Evolutionary conservation across 1,284 basidiomycete genomes (phyloP).

Genomic region (Ceraceosorus guamensis): DNA sequence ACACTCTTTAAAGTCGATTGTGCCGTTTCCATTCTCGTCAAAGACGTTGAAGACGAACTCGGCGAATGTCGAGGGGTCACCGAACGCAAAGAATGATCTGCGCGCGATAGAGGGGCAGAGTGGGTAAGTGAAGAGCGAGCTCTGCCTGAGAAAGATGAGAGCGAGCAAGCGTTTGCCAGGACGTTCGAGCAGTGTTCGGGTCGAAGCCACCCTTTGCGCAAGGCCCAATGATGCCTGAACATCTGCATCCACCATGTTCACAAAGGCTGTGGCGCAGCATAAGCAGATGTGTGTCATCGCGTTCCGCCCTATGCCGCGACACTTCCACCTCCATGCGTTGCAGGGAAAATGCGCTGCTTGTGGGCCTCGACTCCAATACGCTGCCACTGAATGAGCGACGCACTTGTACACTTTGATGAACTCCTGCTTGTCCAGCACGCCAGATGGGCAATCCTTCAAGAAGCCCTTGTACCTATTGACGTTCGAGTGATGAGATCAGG

Average conservation of each 20-base stretch:
- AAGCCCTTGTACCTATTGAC: constrained; percentile 94
- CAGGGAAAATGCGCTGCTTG: no score
- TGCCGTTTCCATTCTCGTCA: constrained; percentile 48
- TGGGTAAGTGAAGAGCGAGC: background rate
- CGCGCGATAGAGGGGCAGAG: background rate
- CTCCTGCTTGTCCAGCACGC: constrained; percentile 89
- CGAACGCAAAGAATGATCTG: constrained; percentile 88
- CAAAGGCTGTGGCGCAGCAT: background rate
- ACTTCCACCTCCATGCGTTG: no score
- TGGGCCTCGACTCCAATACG: no score
- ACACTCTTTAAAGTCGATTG: constrained; percentile 60
- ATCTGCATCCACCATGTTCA: no score
- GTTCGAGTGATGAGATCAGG: constrained; percentile 5
- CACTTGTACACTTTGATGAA: constrained; percentile 96
- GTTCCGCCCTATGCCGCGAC: no score
- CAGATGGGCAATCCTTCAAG: constrained; percentile 95
- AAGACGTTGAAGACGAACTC: constrained; percentile 88
- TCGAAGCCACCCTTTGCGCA: no score
- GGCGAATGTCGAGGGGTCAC: constrained; percentile 92
- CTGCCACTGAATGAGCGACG: background rate
- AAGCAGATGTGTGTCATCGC: no score
- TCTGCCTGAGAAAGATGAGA: background rate
- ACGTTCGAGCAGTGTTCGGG: no score
- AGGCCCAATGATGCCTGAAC: no score
- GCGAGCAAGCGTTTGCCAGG: no score